Evolutionary conservation across 495 filamentous ascomycete species (phyloP).

Genomic region (Xylaria sp.): DNA sequence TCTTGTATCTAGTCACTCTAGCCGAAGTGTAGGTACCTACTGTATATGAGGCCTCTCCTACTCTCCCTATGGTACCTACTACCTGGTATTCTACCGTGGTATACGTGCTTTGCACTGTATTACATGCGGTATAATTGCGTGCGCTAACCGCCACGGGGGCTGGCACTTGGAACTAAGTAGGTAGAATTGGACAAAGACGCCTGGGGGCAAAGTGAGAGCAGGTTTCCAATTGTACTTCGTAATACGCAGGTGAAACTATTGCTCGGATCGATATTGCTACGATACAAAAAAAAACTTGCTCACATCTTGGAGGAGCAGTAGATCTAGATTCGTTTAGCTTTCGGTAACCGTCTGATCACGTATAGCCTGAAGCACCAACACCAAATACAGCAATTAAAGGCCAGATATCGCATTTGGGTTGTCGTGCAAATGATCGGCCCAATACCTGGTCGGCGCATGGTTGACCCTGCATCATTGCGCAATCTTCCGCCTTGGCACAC

Average conservation of each 20-base stretch:
- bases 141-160: neutral
- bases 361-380: slow-evolving; percentile 22
- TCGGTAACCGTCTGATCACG: neutral
- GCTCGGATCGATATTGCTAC: neutral
- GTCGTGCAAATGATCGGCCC: neutral
- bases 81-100: neutral
- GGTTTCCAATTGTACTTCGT: slow-evolving; percentile 35
- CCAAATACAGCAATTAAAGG: slow-evolving; percentile 1
- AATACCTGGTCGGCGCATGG: slow-evolving; percentile 7
- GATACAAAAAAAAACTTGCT: slow-evolving; percentile 32
- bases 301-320: slow-evolving; percentile 12
- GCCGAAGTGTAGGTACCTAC: neutral
- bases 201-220: slow-evolving; percentile 35
- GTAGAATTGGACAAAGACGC: neutral
- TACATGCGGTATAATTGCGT: neutral
- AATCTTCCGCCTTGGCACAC: slow-evolving; percentile 12
- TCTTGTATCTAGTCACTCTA: no score
- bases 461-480: slow-evolving; percentile 10
- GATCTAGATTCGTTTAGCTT: neutral
- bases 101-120: neutral
- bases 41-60: no score
- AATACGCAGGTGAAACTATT: slow-evolving; percentile 34
- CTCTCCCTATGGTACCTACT: no score
- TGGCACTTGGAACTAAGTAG: no score
- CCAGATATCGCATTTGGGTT: slow-evolving; percentile 15